A percentile compares a stretch with the other conserved stretches of the same genome.
phyloP scores from a whole-genome alignment of 2,329 filamentous ascomycete genomes.

The Apiospora saccharicola region DNA sequence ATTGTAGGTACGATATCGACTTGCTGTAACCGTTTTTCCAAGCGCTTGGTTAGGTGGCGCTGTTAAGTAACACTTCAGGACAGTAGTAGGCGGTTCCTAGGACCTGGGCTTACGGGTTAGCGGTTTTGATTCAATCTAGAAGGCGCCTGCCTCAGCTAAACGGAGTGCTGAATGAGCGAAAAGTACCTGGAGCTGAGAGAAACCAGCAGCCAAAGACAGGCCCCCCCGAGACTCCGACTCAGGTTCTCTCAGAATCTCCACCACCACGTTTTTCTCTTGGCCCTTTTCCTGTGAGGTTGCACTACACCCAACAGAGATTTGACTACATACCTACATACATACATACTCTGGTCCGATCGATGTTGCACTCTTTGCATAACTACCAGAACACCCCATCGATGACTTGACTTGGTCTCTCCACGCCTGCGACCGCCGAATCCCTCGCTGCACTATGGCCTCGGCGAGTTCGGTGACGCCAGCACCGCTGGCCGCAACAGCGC shows the following conservation, averaged over 20 bases:
- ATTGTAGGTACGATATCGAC: background rate
- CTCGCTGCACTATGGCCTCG: conserved; percentile 45
- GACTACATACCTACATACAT: conserved; percentile 15
- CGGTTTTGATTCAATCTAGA: conserved; percentile 6
- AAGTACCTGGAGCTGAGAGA: conserved; percentile 17
- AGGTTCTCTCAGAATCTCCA: conserved; percentile 23
- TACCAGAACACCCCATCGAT: conserved; percentile 20
- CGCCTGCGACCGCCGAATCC: conserved; percentile 26
- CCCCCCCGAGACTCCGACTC: conserved; percentile 21
- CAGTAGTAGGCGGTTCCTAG: background rate
- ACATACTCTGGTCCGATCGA: background rate
- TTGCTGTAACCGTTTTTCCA: conserved; percentile 9
- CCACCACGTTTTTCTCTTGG: conserved; percentile 26
- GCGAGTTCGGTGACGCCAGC: conserved; percentile 43
- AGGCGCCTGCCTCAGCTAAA: conserved; percentile 9
- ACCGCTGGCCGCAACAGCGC: conserved; percentile 36
- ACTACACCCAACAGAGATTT: conserved; percentile 19
- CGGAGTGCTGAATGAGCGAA: background rate
- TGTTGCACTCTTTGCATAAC: conserved; percentile 21
- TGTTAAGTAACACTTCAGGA: background rate
- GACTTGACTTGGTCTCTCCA: conserved; percentile 26
- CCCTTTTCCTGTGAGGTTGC: conserved; percentile 23
- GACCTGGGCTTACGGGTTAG: conserved; percentile 6
- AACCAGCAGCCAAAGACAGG: conserved; percentile 10
- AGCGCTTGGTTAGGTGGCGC: background rate